Conservation (phyloP, 805 yeast genomes). For the Candida broadrunensis region DNA sequence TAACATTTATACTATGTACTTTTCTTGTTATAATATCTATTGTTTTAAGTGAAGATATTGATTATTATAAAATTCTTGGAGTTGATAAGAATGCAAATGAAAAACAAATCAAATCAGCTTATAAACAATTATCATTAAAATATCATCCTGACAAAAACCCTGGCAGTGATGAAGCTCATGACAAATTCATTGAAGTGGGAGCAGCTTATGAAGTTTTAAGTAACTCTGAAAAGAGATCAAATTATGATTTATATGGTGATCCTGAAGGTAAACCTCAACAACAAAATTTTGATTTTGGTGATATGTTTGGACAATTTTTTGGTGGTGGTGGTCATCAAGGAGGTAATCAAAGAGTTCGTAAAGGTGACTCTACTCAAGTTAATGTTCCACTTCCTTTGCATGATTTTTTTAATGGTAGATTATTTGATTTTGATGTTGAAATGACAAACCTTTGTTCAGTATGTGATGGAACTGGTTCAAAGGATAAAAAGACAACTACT, state of each 20-base stretch:
- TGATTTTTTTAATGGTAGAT: slow-evolving; percentile 71
- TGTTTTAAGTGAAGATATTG: slow-evolving; percentile 26
- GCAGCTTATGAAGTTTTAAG: slow-evolving; percentile 88
- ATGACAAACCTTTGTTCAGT: slow-evolving; percentile 73
- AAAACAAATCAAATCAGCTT: slow-evolving; percentile 80
- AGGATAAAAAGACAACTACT: slow-evolving; percentile 64
- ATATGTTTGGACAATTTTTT: slow-evolving; percentile 52
- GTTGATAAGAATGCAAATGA: slow-evolving; percentile 67
- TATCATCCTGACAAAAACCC: slow-evolving; percentile 95
- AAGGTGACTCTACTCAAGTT: slow-evolving; percentile 64
- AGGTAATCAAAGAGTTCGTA: slow-evolving; percentile 41
- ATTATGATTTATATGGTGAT: slow-evolving; percentile 77
- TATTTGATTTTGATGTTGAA: slow-evolving; percentile 55
- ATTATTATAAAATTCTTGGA: slow-evolving; percentile 65
- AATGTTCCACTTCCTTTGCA: slow-evolving; percentile 53
- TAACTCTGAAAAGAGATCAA: slow-evolving; percentile 63
- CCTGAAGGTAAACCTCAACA: slow-evolving; percentile 42
- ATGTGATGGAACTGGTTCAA: slow-evolving; percentile 84
- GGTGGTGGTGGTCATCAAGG: slow-evolving; percentile 19
- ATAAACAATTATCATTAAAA: slow-evolving; percentile 74
- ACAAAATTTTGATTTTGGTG: slow-evolving; percentile 41
- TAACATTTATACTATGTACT: slow-evolving; percentile 2
- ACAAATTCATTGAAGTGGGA: slow-evolving; percentile 84
- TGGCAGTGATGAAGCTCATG: slow-evolving; percentile 70
- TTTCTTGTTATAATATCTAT: slow-evolving; percentile 2